Percentiles rank a stretch among this genome's conserved stretches.
phyloP scores from a whole-genome alignment of 1,139 yeast genomes.

The Trichomonascaceae sp. region DNA sequence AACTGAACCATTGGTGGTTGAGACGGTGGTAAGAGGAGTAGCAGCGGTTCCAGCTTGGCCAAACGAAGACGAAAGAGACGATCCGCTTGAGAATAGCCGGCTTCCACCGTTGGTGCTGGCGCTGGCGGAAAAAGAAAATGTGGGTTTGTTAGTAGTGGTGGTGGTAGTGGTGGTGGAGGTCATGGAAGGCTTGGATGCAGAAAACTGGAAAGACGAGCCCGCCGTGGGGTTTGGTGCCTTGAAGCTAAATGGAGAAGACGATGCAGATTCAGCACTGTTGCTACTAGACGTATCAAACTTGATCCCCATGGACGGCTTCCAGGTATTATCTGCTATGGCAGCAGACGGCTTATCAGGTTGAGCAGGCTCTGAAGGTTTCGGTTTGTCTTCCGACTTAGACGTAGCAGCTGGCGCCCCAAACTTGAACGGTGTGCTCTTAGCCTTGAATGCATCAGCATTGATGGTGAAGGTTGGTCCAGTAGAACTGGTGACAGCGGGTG shows the following conservation, averaged over 20 bases:
- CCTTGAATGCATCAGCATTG: background rate
- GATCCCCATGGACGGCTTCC: conserved; percentile 2
- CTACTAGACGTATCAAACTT: conserved; percentile 13
- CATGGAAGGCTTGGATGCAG: background rate
- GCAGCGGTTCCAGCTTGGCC: background rate
- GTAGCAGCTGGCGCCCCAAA: background rate
- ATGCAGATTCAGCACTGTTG: conserved; percentile 4
- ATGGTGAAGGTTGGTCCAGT: background rate
- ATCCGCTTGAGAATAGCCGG: background rate
- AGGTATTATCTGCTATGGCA: conserved; percentile 1
- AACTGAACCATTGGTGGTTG: conserved; percentile 1
- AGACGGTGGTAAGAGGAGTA: conserved; percentile 6
- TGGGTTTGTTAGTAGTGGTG: conserved; percentile 1
- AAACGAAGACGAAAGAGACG: background rate
- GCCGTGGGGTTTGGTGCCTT: background rate
- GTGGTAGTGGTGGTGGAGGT: conserved; percentile 2
- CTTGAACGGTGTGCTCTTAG: conserved; percentile 1
- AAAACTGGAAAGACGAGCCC: conserved; percentile 1
- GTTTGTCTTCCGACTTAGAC: background rate
- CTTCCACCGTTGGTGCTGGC: background rate
- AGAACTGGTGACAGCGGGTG: background rate
- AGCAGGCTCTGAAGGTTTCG: conserved; percentile 3
- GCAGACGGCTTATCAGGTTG: conserved; percentile 6
- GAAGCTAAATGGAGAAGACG: conserved; percentile 4
- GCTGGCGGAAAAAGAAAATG: background rate